Conservation (phyloP, 2,329 filamentous ascomycete genomes). For the Apiospora arundinis region DNA sequence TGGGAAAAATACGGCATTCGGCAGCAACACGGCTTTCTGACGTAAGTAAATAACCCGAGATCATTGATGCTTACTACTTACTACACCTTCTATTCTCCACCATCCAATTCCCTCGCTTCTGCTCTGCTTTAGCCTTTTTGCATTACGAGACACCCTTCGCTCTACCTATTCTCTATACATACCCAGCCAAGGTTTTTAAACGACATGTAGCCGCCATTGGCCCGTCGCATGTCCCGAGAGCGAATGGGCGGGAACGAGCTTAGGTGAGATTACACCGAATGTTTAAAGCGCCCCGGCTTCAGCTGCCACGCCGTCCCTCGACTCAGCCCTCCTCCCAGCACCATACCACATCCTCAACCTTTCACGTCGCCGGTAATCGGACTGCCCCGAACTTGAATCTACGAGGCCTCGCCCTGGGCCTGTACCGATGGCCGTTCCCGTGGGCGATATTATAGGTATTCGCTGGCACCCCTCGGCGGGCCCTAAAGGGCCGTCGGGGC, state of each 20-base stretch:
- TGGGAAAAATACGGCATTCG: neutral
- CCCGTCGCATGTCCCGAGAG: neutral
- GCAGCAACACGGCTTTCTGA: conserved; percentile 10
- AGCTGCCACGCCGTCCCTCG: neutral
- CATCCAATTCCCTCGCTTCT: neutral
- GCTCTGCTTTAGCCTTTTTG: neutral
- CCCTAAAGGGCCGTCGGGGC: no score
- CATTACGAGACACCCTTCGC: conserved; percentile 3
- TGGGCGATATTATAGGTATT: no score
- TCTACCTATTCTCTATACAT: neutral
- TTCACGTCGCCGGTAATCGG: neutral
- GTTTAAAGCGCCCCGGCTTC: neutral
- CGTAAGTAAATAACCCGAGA: neutral
- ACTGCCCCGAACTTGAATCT: no score
- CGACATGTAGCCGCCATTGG: neutral
- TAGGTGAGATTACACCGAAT: neutral
- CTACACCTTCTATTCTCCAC: neutral
- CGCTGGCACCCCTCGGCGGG: no score
- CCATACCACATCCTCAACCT: neutral
- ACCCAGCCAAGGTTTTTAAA: no score
- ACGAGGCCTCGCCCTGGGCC: no score
- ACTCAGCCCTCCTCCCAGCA: neutral
- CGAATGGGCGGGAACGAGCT: neutral
- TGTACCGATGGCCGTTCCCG: no score
- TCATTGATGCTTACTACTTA: neutral